Percentiles rank a stretch among this genome's conserved stretches.
Conservation (phyloP, 331 rosid genomes). For the Erythrophleum ivorense region DNA sequence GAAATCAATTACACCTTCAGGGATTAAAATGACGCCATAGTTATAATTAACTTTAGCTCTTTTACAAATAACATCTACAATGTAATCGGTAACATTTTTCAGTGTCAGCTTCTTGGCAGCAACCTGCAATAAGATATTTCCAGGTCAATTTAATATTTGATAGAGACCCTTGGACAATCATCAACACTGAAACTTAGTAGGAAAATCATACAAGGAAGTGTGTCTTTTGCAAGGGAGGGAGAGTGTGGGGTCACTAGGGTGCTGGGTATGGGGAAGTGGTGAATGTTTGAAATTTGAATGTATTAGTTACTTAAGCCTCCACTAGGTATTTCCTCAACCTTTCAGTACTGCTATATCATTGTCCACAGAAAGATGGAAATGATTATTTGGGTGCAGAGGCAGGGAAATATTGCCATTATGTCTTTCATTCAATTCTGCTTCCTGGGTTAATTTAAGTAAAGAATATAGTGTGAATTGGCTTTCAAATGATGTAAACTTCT, state of each 20-base stretch:
- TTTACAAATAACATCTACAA: conserved; percentile 79
- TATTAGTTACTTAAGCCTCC: conserved; percentile 32
- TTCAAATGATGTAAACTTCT: neutral
- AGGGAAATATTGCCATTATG: conserved; percentile 19
- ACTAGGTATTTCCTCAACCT: conserved; percentile 28
- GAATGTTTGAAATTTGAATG: conserved; percentile 8
- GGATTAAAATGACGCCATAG: conserved; percentile 96
- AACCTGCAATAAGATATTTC: conserved; percentile 65
- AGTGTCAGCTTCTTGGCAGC: conserved; percentile 89
- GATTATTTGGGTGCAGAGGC: neutral
- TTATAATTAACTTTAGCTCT: conserved; percentile 76
- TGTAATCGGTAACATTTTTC: conserved; percentile 94
- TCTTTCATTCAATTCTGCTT: conserved; percentile 20
- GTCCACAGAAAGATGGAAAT: conserved; percentile 19
- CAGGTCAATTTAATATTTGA: conserved; percentile 25
- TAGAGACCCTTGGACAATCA: conserved; percentile 16
- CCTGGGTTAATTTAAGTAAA: neutral
- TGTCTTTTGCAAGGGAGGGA: neutral
- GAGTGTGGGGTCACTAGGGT: neutral
- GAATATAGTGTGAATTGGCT: conserved; percentile 18
- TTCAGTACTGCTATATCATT: conserved; percentile 13
- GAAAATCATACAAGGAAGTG: conserved; percentile 26
- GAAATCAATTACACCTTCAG: conserved; percentile 98
- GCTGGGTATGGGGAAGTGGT: neutral
- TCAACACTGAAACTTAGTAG: neutral